Conservation (phyloP, 2,329 filamentous ascomycete species). For the Diplocarpon rosae region DNA sequence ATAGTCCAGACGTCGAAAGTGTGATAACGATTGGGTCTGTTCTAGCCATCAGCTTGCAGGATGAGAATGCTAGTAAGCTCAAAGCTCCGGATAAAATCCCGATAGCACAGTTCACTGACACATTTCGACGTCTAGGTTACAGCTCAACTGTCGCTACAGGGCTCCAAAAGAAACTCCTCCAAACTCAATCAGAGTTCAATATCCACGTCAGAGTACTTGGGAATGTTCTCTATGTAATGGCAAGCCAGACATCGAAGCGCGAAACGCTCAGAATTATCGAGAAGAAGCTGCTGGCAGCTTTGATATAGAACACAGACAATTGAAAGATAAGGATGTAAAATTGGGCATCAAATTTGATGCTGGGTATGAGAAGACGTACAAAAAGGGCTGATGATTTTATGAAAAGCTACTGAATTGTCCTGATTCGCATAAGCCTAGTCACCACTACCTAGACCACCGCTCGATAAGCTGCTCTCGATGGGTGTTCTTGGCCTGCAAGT, state of each 20-base stretch:
- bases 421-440: too few relatives aligned
- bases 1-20: slow-evolving; percentile 43
- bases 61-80: slow-evolving; percentile 29
- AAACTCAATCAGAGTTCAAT: slow-evolving; percentile 26
- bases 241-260: slow-evolving; percentile 33
- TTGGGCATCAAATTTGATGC: too few relatives aligned
- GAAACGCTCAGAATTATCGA: slow-evolving; percentile 22
- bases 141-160: slow-evolving; percentile 29
- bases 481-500: slow-evolving; percentile 32
- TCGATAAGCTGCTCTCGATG: slow-evolving; percentile 38
- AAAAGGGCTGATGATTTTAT: too few relatives aligned
- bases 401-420: too few relatives aligned
- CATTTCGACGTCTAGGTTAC: slow-evolving; percentile 16
- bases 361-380: too few relatives aligned
- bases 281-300: slow-evolving; percentile 2
- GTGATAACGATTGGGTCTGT: slow-evolving; percentile 68
- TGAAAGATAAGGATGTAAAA: too few relatives aligned
- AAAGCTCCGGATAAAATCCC: neutral
- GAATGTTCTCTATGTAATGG: slow-evolving; percentile 49
- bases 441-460: slow-evolving; percentile 28
- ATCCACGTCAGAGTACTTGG: slow-evolving; percentile 44
- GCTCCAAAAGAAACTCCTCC: slow-evolving; percentile 31
- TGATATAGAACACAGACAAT: too few relatives aligned
- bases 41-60: slow-evolving; percentile 48
- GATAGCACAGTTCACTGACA: neutral